A percentile compares a stretch with the other conserved stretches of the same genome.
phyloP scores from a whole-genome alignment of 495 filamentous ascomycete species.

The Margaritispora aquatica region DNA sequence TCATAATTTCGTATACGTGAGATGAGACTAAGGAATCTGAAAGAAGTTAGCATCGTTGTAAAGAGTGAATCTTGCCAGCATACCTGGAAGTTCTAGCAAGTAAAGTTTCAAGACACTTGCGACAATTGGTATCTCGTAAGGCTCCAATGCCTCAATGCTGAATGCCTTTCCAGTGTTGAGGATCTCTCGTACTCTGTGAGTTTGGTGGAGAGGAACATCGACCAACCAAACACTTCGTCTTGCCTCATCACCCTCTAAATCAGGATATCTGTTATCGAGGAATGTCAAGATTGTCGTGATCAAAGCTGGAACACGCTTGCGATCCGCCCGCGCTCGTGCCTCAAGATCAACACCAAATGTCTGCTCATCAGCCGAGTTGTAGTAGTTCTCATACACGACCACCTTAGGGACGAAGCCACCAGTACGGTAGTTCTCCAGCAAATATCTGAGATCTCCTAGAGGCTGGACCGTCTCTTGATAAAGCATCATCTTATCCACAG shows the following conservation, averaged over 20 bases:
- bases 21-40: slow-evolving; percentile 94
- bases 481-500: slow-evolving; percentile 96
- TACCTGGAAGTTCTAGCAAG: slow-evolving; percentile 90
- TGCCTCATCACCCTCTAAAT: slow-evolving; percentile 94
- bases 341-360: slow-evolving; percentile 97
- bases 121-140: slow-evolving; percentile 89
- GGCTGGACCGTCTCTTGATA: slow-evolving; percentile 98
- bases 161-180: slow-evolving; percentile 88
- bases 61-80: slow-evolving; percentile 19
- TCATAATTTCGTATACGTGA: slow-evolving; percentile 97
- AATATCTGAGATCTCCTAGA: slow-evolving; percentile 81
- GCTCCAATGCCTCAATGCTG: slow-evolving; percentile 65
- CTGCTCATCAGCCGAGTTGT: slow-evolving; percentile 95
- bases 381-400: slow-evolving; percentile 97
- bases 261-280: slow-evolving; percentile 92
- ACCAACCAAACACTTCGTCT: slow-evolving; percentile 89
- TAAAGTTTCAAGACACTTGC: slow-evolving; percentile 94
- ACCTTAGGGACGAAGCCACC: slow-evolving; percentile 87
- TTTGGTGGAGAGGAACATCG: slow-evolving; percentile 80
- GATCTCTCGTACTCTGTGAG: slow-evolving; percentile 72
- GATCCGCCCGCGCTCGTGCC: slow-evolving; percentile 83
- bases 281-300: slow-evolving; percentile 91
- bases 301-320: slow-evolving; percentile 90
- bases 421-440: slow-evolving; percentile 97
- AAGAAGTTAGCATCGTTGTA: slow-evolving; percentile 18